Evolutionary conservation across 371 early-diverging fungal species (phyloP).

Genomic region (Lichtheimia hyalospora): DNA sequence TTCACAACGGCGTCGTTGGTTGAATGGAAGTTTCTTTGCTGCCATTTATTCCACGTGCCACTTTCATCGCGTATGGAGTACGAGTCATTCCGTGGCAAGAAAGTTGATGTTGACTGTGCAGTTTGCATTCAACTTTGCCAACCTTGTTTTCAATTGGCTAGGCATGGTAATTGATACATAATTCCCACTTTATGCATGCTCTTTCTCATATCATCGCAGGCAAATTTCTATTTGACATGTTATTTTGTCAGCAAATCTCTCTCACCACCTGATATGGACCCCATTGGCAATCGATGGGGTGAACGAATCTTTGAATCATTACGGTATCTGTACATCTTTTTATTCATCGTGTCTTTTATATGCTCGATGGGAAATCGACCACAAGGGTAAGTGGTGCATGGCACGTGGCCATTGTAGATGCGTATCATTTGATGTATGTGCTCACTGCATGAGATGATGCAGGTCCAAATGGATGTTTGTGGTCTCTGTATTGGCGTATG

Average conservation of each 20-base stretch:
- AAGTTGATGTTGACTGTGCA: constrained; percentile 68
- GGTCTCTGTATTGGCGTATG: constrained; percentile 53
- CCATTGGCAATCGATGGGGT: constrained; percentile 60
- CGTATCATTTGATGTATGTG: not conserved
- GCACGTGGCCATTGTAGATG: no score
- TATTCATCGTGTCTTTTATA: constrained; percentile 70
- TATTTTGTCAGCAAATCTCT: constrained; percentile 66
- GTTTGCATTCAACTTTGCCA: constrained; percentile 71
- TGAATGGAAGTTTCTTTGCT: constrained; percentile 84
- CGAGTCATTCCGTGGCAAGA: constrained; percentile 61
- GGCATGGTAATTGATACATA: constrained; percentile 56
- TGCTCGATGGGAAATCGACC: constrained; percentile 84
- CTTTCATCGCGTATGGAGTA: constrained; percentile 59
- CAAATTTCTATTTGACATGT: constrained; percentile 79
- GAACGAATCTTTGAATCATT: constrained; percentile 47
- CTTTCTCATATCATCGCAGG: constrained; percentile 44
- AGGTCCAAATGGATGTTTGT: constrained; percentile 58
- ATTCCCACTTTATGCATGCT: not conserved
- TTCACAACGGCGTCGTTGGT: constrained; percentile 87
- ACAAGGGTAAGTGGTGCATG: constrained; percentile 61
- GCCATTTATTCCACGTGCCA: constrained; percentile 60
- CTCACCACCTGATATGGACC: constrained; percentile 32
- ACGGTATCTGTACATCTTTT: constrained; percentile 61
- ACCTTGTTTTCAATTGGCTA: constrained; percentile 79
- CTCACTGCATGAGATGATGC: constrained; percentile 5